These are phyloP conservation scores for Flagelloscypha sp. DNA, from an alignment of 768 basidiomycete genomes.

Conservation along the genomic window DNA sequence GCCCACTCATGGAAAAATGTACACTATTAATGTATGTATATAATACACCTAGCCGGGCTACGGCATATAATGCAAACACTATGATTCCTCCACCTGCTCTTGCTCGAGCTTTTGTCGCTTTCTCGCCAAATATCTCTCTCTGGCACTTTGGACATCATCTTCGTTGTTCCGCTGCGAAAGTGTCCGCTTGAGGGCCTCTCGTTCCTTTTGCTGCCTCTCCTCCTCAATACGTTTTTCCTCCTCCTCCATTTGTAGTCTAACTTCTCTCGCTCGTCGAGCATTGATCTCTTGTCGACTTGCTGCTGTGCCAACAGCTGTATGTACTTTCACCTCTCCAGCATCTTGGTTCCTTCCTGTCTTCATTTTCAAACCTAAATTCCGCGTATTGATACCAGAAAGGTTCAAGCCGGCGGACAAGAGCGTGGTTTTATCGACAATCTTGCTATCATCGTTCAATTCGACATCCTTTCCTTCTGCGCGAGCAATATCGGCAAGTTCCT, in stretches of 20 bases:
- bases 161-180: slow-evolving; percentile 73
- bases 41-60: too few species aligned
- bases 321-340: slow-evolving; percentile 32
- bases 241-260: slow-evolving; percentile 70
- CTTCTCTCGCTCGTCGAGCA: slow-evolving; percentile 70
- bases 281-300: slow-evolving; percentile 77
- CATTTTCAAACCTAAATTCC: slow-evolving; percentile 47
- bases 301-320: slow-evolving; percentile 79
- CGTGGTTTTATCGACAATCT: slow-evolving; percentile 93
- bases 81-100: too few species aligned
- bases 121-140: slow-evolving; percentile 66
- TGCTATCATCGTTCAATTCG: slow-evolving; percentile 94
- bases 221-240: slow-evolving; percentile 53
- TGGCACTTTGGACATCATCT: slow-evolving; percentile 62
- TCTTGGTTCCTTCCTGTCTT: slow-evolving; percentile 16
- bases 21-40: too few species aligned
- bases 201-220: slow-evolving; percentile 51
- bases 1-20: too few species aligned
- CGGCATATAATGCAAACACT: too few species aligned
- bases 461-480: slow-evolving; percentile 72
- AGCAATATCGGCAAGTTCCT: slow-evolving; percentile 64
- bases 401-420: slow-evolving; percentile 89
- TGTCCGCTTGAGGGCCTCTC: slow-evolving; percentile 56
- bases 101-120: slow-evolving; percentile 74
- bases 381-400: slow-evolving; percentile 74